Evolutionary conservation across 2,329 filamentous ascomycete species (phyloP).

Genomic region (Aspergillus sp.): DNA sequence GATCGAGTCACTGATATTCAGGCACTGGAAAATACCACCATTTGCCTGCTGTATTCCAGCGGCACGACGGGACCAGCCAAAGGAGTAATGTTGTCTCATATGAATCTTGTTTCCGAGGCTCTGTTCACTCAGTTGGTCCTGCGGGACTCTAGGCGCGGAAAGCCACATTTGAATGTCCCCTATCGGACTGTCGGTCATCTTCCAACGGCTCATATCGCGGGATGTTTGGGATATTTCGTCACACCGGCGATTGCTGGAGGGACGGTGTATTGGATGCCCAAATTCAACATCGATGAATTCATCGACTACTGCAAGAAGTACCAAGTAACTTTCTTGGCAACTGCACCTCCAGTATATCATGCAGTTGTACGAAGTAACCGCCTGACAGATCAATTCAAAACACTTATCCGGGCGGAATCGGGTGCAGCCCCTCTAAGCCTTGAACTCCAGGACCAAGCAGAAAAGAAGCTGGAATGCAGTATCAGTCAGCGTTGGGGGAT

Average conservation of each 20-base stretch:
- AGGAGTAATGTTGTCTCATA: slow-evolving; percentile 46
- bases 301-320: slow-evolving; percentile 53
- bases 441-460: slow-evolving; percentile 54
- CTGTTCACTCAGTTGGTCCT: slow-evolving; percentile 17
- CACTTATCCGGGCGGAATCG: slow-evolving; percentile 48
- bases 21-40: slow-evolving; percentile 47
- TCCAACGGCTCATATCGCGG: slow-evolving; percentile 50
- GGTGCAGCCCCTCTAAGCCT: slow-evolving; percentile 60
- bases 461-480: slow-evolving; percentile 47
- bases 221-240: slow-evolving; percentile 49
- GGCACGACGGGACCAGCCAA: slow-evolving; percentile 52
- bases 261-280: slow-evolving; percentile 62
- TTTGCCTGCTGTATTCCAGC: slow-evolving; percentile 48
- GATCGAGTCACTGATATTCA: slow-evolving; percentile 51
- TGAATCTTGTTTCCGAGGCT: slow-evolving; percentile 44
- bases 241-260: slow-evolving; percentile 49
- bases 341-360: slow-evolving; percentile 62
- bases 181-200: slow-evolving; percentile 48
- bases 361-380: slow-evolving; percentile 57
- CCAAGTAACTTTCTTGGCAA: slow-evolving; percentile 56
- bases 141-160: slow-evolving; percentile 26
- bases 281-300: slow-evolving; percentile 59
- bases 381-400: slow-evolving; percentile 57
- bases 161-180: slow-evolving; percentile 26
- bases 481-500: slow-evolving; percentile 19